Percentiles rank a stretch among this genome's conserved stretches.
These are phyloP conservation scores for Balakata baccata DNA, from an alignment of 345 rosid genomes.

Conservation along the genomic window DNA sequence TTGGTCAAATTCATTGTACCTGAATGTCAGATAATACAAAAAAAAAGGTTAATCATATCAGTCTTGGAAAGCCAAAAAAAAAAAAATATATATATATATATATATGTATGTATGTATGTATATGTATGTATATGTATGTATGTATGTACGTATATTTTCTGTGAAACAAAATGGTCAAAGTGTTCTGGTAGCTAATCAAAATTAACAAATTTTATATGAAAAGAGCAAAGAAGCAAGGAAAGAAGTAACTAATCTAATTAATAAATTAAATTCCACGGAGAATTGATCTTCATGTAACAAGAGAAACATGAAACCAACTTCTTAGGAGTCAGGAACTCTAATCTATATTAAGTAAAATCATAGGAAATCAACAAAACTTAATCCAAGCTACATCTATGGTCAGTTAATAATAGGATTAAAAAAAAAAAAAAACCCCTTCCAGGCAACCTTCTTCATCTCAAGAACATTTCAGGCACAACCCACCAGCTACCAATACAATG, in stretches of 20 bases:
- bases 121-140: too few species aligned
- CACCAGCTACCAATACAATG: not conserved
- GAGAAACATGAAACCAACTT: not conserved
- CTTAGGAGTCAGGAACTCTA: not conserved
- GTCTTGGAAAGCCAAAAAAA: not conserved
- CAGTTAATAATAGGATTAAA: not conserved
- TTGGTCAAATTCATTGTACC: constrained; percentile 88
- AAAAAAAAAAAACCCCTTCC: not conserved
- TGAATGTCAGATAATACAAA: constrained; percentile 16
- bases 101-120: too few species aligned
- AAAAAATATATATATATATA: too few species aligned
- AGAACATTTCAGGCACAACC: not conserved
- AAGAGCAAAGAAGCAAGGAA: not conserved
- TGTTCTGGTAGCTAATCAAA: too few species aligned
- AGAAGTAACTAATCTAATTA: not conserved
- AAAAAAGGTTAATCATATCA: not conserved
- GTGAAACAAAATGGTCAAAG: too few species aligned
- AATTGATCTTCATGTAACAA: not conserved
- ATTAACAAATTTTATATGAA: not conserved
- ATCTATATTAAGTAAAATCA: not conserved
- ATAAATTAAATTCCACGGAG: not conserved
- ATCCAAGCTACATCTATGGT: not conserved
- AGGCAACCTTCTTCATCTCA: not conserved
- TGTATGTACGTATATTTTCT: too few species aligned
- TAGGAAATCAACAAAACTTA: not conserved